phyloP scores from a whole-genome alignment of 2,329 filamentous ascomycete genomes.

The Diaporthe humulicola region DNA sequence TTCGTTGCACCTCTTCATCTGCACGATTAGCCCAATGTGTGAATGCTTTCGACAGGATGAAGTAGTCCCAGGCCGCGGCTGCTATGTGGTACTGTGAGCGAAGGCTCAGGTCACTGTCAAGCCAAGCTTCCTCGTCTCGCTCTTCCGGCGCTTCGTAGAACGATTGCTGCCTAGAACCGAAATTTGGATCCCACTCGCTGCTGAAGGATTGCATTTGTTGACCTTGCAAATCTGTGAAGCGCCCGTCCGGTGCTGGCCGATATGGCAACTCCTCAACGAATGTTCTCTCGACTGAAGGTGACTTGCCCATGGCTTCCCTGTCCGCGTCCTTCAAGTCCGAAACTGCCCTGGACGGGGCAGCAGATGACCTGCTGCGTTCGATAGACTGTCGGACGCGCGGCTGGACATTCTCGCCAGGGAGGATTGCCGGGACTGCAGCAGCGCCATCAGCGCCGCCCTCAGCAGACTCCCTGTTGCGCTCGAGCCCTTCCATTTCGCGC shows the following conservation, averaged over 20 bases:
- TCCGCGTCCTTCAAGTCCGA: constrained; percentile 15
- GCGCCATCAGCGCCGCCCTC: not conserved
- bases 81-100: constrained; percentile 50
- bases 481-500: constrained; percentile 29
- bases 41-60: constrained; percentile 74
- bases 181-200: constrained; percentile 23
- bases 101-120: constrained; percentile 25
- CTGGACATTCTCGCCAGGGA: constrained; percentile 28
- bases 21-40: constrained; percentile 78
- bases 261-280: constrained; percentile 35
- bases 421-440: not conserved
- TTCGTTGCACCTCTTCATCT: constrained; percentile 74
- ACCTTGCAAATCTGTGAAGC: constrained; percentile 17
- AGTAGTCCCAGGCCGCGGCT: constrained; percentile 73
- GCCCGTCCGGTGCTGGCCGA: constrained; percentile 23
- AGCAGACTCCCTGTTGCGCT: constrained; percentile 23
- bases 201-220: constrained; percentile 23
- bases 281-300: constrained; percentile 37
- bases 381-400: constrained; percentile 40
- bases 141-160: constrained; percentile 38
- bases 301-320: constrained; percentile 20
- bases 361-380: constrained; percentile 30
- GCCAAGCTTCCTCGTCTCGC: constrained; percentile 56
- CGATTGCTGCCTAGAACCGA: constrained; percentile 48
- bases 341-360: not conserved